Evolutionary conservation across 179 eudicot species (phyloP), one percentile per base, ranked within the genome.

Genomic region (Carnegiea gigantea): DNA sequence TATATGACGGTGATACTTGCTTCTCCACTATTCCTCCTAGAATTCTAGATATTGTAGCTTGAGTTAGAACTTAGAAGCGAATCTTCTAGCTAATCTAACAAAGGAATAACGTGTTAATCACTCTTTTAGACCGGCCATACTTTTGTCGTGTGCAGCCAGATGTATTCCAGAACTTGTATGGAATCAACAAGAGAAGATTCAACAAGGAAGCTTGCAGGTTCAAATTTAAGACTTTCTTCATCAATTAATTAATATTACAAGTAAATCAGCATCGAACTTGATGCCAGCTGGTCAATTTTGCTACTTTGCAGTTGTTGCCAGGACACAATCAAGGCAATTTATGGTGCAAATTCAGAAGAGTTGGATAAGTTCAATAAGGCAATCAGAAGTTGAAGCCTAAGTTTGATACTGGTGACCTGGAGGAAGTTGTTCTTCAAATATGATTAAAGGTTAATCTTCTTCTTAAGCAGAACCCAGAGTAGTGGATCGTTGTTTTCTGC

Each of bases 141-240:
- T 95, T 95, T 70, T 95, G 98, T 80, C 94, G 97, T 6, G 98
- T 90, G 64, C 95, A 93, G 83, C 92, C 93, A 9, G 93, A 89
- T 36, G 83, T 92, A 54, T 93, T 95, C 77, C 79, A 92, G 49
- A 75, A 51, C 9, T 83, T 95, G 80, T 95, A 93, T 76, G 98
- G 98, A 33, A 89, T 93, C 80, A 86, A 81, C 80, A 87, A 91
- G 89, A 93, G 85, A 44, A 91, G 86, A 75, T 95, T 95, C 81
- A 86, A 95, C 86, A 91, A 91, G 88, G 98, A 92, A 70, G 98
- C 98, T 68, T 92, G 98, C 94, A 90, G 98, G 98, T 93, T 75
- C 46, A 36, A 33, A 17, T 43, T 75, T 82, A 15, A 21, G 51
- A 0, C n/a, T 28, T 60, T 60, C 23, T 33, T 59, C 8, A 72